These are phyloP conservation scores for Tricholomella constricta DNA, from an alignment of 768 basidiomycete genomes.

Conservation along the genomic window DNA sequence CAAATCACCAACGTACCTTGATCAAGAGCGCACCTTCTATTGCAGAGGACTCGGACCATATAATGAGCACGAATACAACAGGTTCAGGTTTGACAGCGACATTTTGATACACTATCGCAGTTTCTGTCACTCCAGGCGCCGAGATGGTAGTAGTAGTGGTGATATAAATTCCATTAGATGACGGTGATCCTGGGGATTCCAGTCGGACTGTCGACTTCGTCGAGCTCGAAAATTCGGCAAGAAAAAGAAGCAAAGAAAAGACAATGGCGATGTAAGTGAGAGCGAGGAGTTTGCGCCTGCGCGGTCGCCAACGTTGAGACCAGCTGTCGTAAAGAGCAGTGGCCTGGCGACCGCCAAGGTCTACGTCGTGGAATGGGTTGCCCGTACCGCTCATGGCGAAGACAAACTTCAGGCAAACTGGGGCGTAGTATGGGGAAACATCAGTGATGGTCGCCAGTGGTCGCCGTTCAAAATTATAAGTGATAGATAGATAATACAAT, in stretches of 20 bases:
- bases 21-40: slow-evolving; percentile 43
- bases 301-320: slow-evolving; percentile 5
- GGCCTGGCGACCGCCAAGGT: too few relatives aligned
- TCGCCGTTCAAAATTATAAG: too few relatives aligned
- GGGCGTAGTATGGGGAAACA: too few relatives aligned
- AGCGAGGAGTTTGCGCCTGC: slow-evolving; percentile 21
- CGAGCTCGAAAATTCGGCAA: slow-evolving; percentile 12
- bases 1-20: slow-evolving; percentile 34
- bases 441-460: too few relatives aligned
- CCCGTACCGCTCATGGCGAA: too few relatives aligned
- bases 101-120: slow-evolving; percentile 4
- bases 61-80: slow-evolving; percentile 44
- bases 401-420: too few relatives aligned
- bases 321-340: neutral
- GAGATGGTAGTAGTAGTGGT: slow-evolving; percentile 13
- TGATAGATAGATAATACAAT: neutral
- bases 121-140: slow-evolving; percentile 14
- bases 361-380: too few relatives aligned
- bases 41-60: slow-evolving; percentile 45
- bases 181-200: slow-evolving; percentile 1
- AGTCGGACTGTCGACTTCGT: neutral
- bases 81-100: slow-evolving; percentile 21
- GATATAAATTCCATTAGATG: slow-evolving; percentile 3
- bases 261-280: slow-evolving; percentile 13
- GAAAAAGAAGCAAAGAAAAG: slow-evolving; percentile 21